Conservation (phyloP, 352 stramenopile species). For the Globisporangium okanoganense region DNA sequence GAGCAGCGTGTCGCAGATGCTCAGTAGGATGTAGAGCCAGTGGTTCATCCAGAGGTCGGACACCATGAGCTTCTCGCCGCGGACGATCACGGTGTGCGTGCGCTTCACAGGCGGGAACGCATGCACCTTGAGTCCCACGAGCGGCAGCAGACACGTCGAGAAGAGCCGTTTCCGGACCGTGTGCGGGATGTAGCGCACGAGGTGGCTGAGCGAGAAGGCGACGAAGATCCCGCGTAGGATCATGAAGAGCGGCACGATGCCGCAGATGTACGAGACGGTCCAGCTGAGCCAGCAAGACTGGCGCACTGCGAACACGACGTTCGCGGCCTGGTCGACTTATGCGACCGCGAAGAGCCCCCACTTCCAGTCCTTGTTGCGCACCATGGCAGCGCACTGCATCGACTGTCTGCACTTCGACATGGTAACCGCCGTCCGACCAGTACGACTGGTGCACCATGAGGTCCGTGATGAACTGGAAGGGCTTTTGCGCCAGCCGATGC, state of each 20-base stretch:
- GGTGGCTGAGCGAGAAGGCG: conserved; percentile 26
- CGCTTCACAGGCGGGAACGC: conserved; percentile 26
- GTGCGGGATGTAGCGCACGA: conserved; percentile 39
- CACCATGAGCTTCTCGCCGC: conserved; percentile 40
- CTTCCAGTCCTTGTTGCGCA: conserved; percentile 32
- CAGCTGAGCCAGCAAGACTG: conserved; percentile 30
- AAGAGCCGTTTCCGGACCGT: conserved; percentile 21
- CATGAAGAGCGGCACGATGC: conserved; percentile 39
- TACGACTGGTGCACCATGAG: conserved; percentile 50
- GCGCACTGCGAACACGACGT: conserved; percentile 37
- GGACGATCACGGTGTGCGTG: conserved; percentile 29
- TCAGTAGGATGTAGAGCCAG: conserved; percentile 57
- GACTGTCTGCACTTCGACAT: conserved; percentile 49
- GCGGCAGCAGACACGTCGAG: conserved; percentile 25
- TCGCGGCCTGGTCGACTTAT: conserved; percentile 27
- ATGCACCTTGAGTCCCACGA: conserved; percentile 33
- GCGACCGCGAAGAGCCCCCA: conserved; percentile 44
- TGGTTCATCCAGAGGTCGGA: conserved; percentile 65
- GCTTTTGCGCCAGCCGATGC: conserved; percentile 22
- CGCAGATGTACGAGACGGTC: conserved; percentile 37
- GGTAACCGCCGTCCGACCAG: conserved; percentile 42
- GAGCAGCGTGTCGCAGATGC: conserved; percentile 41
- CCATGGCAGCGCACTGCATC: conserved; percentile 34
- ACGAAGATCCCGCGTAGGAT: conserved; percentile 39
- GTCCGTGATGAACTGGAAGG: conserved; percentile 51